Evolutionary conservation across 257 asterid genomes (phyloP), one percentile per base, ranked within the genome.

Genomic region (Rhazya stricta): DNA sequence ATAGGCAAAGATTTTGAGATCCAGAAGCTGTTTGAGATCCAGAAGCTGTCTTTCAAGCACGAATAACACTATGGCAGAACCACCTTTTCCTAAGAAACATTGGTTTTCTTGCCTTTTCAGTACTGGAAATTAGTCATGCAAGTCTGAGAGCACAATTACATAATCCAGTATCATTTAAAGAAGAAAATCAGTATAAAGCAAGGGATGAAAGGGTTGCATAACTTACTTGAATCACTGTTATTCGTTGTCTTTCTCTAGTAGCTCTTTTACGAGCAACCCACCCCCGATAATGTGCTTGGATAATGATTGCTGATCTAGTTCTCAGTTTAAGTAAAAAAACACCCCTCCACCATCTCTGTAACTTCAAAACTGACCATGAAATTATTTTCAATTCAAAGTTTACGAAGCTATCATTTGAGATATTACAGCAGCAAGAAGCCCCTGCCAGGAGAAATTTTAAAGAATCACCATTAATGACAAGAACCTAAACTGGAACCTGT

Each of bases 321-420:
- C 81, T 73, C 60, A 72, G 72, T 72, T 81, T 83, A 45, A 58
- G 69, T 45, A 72, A 84, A 19, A 87, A 79, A 76, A 83, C 83
- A 36, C 69, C 69, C 81, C 94, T 89, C 97, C 98, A 90, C 94
- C 91, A 88, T 82, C 90, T 89, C 81, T 91, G 98, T 88, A 94
- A 81, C 87, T 88, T 91, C 78, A 87, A 51, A 51, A 87, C 87
- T 72, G 91, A 86, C 77, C 77, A 84, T 62, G 83, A 53, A 72
- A 83, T 53, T 75, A 87, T 80, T 70, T 79, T 80, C 81, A 88
- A 53, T 86, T 87, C 90, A 84, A 57, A 84, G 74, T 84, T 81
- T 10, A 76, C 76, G 76, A 67, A 48, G 37, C 69, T 45, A 65
- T 81, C 21, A 75, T 50, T 75, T 54, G 79, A 78, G 78, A 77